A percentile compares a stretch with the other conserved stretches of the same genome.
These are phyloP conservation scores for Tillandsia fasciculata DNA, from an alignment of 176 grass and related monocot species.

Conservation along the genomic window DNA sequence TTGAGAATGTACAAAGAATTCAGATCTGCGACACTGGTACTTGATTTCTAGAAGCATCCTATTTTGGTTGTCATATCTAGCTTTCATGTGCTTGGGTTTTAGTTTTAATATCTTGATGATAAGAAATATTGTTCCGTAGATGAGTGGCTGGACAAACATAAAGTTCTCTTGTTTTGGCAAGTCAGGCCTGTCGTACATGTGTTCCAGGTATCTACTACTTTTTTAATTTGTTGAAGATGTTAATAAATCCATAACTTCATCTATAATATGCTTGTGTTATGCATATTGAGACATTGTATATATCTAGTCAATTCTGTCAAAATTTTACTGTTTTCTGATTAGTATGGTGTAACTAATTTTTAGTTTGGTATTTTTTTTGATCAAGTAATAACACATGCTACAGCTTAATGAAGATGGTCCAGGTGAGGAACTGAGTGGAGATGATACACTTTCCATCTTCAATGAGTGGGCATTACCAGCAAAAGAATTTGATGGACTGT, in stretches of 20 bases:
- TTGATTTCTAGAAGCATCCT: too few relatives aligned
- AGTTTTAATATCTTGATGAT: conserved; percentile 16
- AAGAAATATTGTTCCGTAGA: conserved; percentile 31
- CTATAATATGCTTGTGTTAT: too few relatives aligned
- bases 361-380: neutral
- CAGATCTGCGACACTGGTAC: conserved; percentile 86
- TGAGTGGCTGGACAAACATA: conserved; percentile 61
- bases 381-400: conserved; percentile 15
- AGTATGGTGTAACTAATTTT: too few relatives aligned
- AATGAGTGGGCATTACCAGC: conserved; percentile 85
- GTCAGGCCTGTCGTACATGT: conserved; percentile 78
- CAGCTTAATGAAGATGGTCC: conserved; percentile 97
- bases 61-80: neutral
- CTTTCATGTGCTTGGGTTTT: neutral
- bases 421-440: conserved; percentile 84
- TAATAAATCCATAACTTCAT: neutral
- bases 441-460: conserved; percentile 85
- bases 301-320: too few relatives aligned
- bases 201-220: conserved; percentile 54
- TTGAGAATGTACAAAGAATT: conserved; percentile 79
- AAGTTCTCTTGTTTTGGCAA: conserved; percentile 98
- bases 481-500: conserved; percentile 96
- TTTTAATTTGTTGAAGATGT: neutral
- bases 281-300: too few relatives aligned
- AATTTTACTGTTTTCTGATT: too few relatives aligned